phyloP scores from a whole-genome alignment of 139 green algal species.

The Chlorella sorokiniana region DNA sequence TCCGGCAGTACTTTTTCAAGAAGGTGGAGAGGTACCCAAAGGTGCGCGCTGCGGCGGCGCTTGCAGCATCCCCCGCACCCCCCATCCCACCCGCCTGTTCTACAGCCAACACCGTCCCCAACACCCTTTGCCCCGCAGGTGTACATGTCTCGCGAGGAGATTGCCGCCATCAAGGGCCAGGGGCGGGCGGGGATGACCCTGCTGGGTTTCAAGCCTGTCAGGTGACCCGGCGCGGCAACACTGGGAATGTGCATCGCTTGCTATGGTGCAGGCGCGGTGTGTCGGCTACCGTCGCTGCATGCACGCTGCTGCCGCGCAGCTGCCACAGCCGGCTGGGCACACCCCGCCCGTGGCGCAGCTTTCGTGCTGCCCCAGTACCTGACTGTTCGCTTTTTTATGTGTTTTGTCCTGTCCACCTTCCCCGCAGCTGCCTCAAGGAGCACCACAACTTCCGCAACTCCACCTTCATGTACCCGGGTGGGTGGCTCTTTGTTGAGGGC shows the following conservation, averaged over 20 bases:
- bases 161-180: conserved; percentile 36
- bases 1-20: neutral
- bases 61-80: no score
- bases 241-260: neutral
- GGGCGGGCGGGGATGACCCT: conserved; percentile 47
- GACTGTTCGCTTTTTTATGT: neutral
- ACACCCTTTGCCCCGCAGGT: conserved; percentile 3
- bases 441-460: conserved; percentile 58
- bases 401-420: neutral
- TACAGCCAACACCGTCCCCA: neutral
- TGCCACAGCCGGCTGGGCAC: no score
- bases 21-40: neutral
- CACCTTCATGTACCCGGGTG: conserved; percentile 72
- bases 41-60: neutral
- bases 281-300: neutral
- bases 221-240: neutral
- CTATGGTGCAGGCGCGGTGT: neutral
- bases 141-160: conserved; percentile 39
- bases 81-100: neutral
- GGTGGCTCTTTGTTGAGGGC: no score
- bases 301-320: neutral
- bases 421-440: conserved; percentile 44
- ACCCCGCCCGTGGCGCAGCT: no score
- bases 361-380: neutral
- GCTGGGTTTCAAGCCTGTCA: conserved; percentile 73